These are phyloP conservation scores for Stachybotrys elegans DNA, from an alignment of 2,329 filamentous ascomycete species.

Conservation along the genomic window DNA sequence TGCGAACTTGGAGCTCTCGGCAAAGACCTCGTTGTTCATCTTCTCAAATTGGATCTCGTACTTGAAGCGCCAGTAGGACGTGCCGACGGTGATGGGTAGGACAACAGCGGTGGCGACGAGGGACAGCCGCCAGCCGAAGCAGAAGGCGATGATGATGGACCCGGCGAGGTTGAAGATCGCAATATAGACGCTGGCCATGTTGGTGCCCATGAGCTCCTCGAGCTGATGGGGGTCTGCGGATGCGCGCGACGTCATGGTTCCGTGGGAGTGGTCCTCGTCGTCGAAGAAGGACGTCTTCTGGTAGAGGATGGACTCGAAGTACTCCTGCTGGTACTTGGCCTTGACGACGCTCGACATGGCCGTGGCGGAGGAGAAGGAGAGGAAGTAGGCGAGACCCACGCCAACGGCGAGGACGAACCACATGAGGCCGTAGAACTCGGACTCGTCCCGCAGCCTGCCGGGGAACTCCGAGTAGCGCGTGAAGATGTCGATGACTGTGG, in stretches of 20 bases:
- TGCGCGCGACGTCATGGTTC: constrained; percentile 53
- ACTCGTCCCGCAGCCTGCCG: constrained; percentile 31
- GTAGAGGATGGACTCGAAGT: constrained; percentile 54
- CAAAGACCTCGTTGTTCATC: constrained; percentile 63
- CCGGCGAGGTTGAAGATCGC: constrained; percentile 63
- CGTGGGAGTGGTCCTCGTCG: constrained; percentile 52
- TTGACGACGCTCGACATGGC: constrained; percentile 43
- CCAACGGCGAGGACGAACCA: constrained; percentile 54
- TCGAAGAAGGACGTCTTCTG: constrained; percentile 60
- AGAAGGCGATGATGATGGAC: constrained; percentile 61
- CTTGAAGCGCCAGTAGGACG: constrained; percentile 46
- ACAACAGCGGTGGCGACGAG: constrained; percentile 61
- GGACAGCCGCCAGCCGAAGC: constrained; percentile 73
- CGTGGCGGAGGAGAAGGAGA: constrained; percentile 30
- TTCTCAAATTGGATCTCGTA: constrained; percentile 64
- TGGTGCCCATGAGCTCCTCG: constrained; percentile 57
- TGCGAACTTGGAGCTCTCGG: constrained; percentile 68
- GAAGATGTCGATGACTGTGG: constrained; percentile 48
- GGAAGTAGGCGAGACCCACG: constrained; percentile 48
- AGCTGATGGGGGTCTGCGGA: constrained; percentile 54
- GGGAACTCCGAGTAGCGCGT: constrained; percentile 36
- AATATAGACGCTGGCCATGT: constrained; percentile 58
- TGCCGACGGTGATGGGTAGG: constrained; percentile 42
- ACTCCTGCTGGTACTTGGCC: constrained; percentile 52
- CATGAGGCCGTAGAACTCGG: constrained; percentile 62